Conservation (phyloP, 1,139 yeast genomes). For the Pichia sp. region DNA sequence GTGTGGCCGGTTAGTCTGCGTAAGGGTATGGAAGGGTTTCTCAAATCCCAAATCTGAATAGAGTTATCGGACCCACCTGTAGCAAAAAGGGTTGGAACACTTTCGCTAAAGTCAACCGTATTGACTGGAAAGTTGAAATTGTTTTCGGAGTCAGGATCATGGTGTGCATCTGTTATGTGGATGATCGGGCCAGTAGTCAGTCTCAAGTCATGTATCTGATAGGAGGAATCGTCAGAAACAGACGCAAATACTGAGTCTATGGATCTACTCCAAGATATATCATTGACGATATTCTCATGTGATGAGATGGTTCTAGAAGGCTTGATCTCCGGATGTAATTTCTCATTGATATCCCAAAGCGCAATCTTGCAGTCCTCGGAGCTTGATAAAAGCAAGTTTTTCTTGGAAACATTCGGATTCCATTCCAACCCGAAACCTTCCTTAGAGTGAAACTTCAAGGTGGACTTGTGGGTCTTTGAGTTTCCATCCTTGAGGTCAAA, state of each 20-base stretch:
- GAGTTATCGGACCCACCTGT: conserved; percentile 53
- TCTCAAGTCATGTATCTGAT: conserved; percentile 67
- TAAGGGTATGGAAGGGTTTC: conserved; percentile 44
- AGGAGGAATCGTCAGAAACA: conserved; percentile 65
- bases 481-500: conserved; percentile 32
- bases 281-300: conserved; percentile 53
- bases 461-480: conserved; percentile 27
- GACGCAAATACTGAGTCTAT: conserved; percentile 55
- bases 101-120: conserved; percentile 47
- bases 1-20: conserved; percentile 50
- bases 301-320: conserved; percentile 44
- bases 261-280: conserved; percentile 49
- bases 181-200: conserved; percentile 39
- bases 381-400: conserved; percentile 51
- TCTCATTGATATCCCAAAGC: conserved; percentile 55
- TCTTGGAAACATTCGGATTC: conserved; percentile 36
- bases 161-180: conserved; percentile 37
- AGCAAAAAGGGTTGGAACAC: conserved; percentile 39
- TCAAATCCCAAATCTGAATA: conserved; percentile 47
- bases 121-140: conserved; percentile 33
- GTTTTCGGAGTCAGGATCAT: conserved; percentile 29
- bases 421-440: conserved; percentile 75
- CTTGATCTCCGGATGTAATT: conserved; percentile 12
- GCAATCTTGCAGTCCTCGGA: conserved; percentile 65
- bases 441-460: conserved; percentile 54